Evolutionary conservation across 805 yeast species (phyloP).

Genomic region (Candida sakaeoensis): DNA sequence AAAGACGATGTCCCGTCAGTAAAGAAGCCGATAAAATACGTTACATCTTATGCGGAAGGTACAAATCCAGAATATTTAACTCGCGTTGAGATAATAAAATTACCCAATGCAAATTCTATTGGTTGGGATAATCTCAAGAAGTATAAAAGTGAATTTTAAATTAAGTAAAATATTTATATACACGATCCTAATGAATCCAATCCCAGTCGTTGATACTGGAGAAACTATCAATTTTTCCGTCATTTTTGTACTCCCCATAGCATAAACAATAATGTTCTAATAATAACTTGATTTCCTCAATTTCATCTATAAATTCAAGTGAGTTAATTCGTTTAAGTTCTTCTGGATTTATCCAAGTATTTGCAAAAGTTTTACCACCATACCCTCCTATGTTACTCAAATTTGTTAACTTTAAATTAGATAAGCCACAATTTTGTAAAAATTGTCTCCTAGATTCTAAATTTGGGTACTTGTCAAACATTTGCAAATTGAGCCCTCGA

Average conservation of each 20-base stretch:
- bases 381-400: constrained; percentile 42
- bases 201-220: constrained; percentile 6
- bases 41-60: constrained; percentile 26
- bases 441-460: constrained; percentile 23
- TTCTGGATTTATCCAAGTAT: constrained; percentile 39
- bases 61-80: constrained; percentile 31
- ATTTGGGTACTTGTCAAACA: constrained; percentile 51
- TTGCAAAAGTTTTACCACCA: constrained; percentile 21
- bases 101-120: constrained; percentile 40
- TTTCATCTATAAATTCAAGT: constrained; percentile 69
- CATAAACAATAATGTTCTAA: constrained; percentile 57
- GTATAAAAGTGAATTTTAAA: constrained; percentile 17
- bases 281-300: constrained; percentile 64
- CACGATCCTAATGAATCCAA: constrained; percentile 3
- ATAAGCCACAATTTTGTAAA: constrained; percentile 22
- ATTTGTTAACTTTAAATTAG: constrained; percentile 40
- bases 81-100: constrained; percentile 36
- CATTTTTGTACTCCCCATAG: constrained; percentile 20
- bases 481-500: constrained; percentile 62
- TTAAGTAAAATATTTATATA: background rate
- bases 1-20: constrained; percentile 17
- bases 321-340: constrained; percentile 45
- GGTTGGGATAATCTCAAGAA: constrained; percentile 44
- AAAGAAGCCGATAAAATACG: constrained; percentile 34
- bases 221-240: background rate